phyloP scores from a whole-genome alignment of 140 eudicot genomes.

The Stevia rebaudiana region DNA sequence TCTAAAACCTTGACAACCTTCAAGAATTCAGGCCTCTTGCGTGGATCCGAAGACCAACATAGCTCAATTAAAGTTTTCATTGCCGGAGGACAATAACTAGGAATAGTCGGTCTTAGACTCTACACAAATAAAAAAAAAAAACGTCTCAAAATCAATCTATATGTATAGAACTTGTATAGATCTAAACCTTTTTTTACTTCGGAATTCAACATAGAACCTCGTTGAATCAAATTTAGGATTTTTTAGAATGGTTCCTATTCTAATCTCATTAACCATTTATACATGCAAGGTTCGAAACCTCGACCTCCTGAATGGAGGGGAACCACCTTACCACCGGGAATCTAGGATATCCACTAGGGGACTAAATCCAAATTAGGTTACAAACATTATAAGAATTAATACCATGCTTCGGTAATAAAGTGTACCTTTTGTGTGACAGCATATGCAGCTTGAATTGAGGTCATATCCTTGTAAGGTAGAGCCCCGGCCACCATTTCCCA shows the following conservation, averaged over 20 bases:
- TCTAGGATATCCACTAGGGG: too few relatives aligned
- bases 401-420: not conserved
- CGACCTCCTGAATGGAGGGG: too few relatives aligned
- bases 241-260: too few relatives aligned
- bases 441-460: conserved; percentile 48
- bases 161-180: too few relatives aligned
- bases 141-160: conserved; percentile 9
- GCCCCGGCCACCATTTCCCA: conserved; percentile 57
- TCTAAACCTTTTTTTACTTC: too few relatives aligned
- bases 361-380: too few relatives aligned
- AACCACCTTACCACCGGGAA: too few relatives aligned
- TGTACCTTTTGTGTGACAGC: conserved; percentile 44
- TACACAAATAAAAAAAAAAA: not conserved
- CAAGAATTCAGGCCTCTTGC: conserved; percentile 45
- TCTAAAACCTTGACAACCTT: conserved; percentile 43
- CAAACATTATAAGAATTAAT: too few relatives aligned
- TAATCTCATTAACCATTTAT: too few relatives aligned
- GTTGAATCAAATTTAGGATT: not conserved
- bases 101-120: conserved; percentile 42
- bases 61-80: conserved; percentile 38
- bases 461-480: conserved; percentile 45
- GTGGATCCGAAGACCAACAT: conserved; percentile 47
- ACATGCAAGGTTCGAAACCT: too few relatives aligned
- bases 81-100: conserved; percentile 34
- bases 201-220: too few relatives aligned